Evolutionary conservation across 106 monocot genomes (phyloP).

Genomic region (Alisma plantagoaquatica): DNA sequence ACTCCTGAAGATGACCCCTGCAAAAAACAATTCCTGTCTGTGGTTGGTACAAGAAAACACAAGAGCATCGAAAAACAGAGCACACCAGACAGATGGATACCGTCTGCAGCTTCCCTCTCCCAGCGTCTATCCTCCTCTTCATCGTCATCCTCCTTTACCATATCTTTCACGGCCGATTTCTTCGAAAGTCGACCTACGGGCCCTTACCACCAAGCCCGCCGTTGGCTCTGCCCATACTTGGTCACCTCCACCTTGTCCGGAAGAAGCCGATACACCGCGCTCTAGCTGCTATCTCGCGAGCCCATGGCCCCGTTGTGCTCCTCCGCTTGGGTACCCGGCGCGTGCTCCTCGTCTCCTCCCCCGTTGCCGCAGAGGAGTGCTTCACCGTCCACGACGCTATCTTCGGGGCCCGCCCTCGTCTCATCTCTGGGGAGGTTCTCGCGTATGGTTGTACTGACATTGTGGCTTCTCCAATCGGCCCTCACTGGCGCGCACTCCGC

Average conservation of each 20-base stretch:
- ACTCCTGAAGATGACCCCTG: too few species aligned
- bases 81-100: too few species aligned
- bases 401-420: conserved; percentile 38
- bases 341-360: conserved; percentile 39
- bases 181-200: too few species aligned
- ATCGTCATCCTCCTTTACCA: too few species aligned
- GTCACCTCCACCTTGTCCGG: conserved; percentile 55
- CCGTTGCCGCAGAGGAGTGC: conserved; percentile 31
- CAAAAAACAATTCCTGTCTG: too few species aligned
- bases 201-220: conserved; percentile 33
- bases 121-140: too few species aligned
- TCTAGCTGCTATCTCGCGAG: conserved; percentile 21
- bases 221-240: conserved; percentile 31
- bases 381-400: conserved; percentile 28
- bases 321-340: conserved; percentile 51
- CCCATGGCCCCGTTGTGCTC: conserved; percentile 28
- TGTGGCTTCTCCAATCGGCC: conserved; percentile 22
- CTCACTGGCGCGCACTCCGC: conserved; percentile 52
- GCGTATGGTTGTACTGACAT: conserved; percentile 24
- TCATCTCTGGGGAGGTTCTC: conserved; percentile 15
- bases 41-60: too few species aligned
- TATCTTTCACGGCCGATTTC: too few species aligned
- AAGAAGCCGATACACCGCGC: conserved; percentile 36
- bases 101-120: too few species aligned
- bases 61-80: too few species aligned